Evolutionary conservation across 169 alveolate species (phyloP).

Genomic region (Eimeria sp.): DNA sequence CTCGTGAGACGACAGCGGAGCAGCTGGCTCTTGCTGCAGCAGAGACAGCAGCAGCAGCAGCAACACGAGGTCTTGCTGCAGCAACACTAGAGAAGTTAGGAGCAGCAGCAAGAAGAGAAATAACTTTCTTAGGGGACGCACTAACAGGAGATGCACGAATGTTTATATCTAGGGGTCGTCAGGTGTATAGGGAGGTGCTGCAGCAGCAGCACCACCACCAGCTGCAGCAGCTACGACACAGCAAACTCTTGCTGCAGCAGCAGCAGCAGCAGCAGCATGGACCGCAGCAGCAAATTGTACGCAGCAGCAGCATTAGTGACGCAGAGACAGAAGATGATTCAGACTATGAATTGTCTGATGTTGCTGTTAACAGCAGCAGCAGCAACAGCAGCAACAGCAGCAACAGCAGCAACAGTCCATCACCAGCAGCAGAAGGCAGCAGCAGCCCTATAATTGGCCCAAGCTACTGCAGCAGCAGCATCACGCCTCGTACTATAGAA

Average conservation of each 20-base stretch:
- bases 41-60: constrained; percentile 52
- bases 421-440: background rate
- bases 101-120: background rate
- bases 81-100: constrained; percentile 1
- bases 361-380: constrained; percentile 54
- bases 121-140: background rate
- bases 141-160: background rate
- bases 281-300: background rate
- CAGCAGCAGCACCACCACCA: constrained; percentile 39
- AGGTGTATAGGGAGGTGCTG: constrained; percentile 73
- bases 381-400: constrained; percentile 48
- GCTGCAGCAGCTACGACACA: constrained; percentile 53
- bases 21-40: constrained; percentile 37
- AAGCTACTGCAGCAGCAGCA: constrained; percentile 41
- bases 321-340: constrained; percentile 41
- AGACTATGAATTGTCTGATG: constrained; percentile 20
- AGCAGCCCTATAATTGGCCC: background rate
- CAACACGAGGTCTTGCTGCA: background rate
- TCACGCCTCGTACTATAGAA: background rate
- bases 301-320: constrained; percentile 54
- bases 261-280: constrained; percentile 9
- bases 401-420: constrained; percentile 20
- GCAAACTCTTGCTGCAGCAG: constrained; percentile 45
- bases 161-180: constrained; percentile 25
- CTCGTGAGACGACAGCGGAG: background rate